phyloP scores from a whole-genome alignment of 2,329 filamentous ascomycete genomes.

The Diplodia mutila region DNA sequence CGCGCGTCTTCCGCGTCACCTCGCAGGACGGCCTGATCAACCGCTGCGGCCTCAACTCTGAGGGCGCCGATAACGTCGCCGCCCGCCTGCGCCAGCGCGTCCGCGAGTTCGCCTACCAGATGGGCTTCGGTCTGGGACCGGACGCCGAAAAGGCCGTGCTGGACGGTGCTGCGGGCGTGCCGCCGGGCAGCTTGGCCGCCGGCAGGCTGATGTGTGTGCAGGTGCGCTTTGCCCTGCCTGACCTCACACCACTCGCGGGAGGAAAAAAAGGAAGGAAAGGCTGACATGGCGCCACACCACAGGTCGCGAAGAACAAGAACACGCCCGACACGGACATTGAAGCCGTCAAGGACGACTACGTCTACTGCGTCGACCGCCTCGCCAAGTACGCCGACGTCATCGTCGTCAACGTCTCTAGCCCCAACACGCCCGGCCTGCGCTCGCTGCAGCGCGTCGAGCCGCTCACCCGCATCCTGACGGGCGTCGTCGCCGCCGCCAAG shows the following conservation, averaged over 20 bases:
- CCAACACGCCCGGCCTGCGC: constrained; percentile 90
- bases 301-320: constrained; percentile 90
- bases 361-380: constrained; percentile 82
- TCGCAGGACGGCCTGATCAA: constrained; percentile 89
- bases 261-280: background rate
- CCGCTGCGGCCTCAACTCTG: constrained; percentile 91
- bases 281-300: background rate
- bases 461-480: constrained; percentile 75
- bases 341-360: constrained; percentile 78
- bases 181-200: constrained; percentile 75
- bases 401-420: constrained; percentile 97
- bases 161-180: constrained; percentile 74
- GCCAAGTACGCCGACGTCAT: constrained; percentile 90
- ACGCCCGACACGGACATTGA: constrained; percentile 84
- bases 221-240: constrained; percentile 28
- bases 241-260: constrained; percentile 6
- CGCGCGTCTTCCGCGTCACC: constrained; percentile 84
- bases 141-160: constrained; percentile 72
- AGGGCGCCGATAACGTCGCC: constrained; percentile 86
- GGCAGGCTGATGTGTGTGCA: constrained; percentile 87
- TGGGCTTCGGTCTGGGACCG: constrained; percentile 67
- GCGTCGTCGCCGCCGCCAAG: constrained; percentile 79
- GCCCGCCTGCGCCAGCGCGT: constrained; percentile 76
- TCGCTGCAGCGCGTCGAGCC: constrained; percentile 85
- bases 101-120: constrained; percentile 71